Evolutionary conservation across 768 basidiomycete species (phyloP).

Genomic region (Leucocoprinus birnbaumii): DNA sequence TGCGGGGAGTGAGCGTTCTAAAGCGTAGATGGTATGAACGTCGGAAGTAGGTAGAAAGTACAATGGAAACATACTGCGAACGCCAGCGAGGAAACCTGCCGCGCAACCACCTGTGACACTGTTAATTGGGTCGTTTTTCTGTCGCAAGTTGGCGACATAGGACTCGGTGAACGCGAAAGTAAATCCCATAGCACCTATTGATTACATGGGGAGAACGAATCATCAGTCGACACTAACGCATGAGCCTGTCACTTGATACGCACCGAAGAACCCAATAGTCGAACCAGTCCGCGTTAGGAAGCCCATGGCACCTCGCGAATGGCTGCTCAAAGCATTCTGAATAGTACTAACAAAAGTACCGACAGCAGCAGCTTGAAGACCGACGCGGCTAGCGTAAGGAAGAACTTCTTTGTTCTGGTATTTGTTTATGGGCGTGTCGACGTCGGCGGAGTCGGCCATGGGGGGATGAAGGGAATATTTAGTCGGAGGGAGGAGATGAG

Average conservation of each 20-base stretch:
- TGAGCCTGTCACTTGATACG: slow-evolving; percentile 22
- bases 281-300: slow-evolving; percentile 85
- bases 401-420: slow-evolving; percentile 54
- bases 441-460: slow-evolving; percentile 31
- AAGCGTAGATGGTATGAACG: slow-evolving; percentile 13
- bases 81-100: slow-evolving; percentile 87
- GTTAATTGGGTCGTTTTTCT: slow-evolving; percentile 77
- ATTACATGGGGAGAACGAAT: neutral
- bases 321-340: slow-evolving; percentile 79
- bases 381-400: slow-evolving; percentile 51
- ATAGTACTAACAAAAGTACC: slow-evolving; percentile 65
- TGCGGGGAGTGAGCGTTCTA: slow-evolving; percentile 82
- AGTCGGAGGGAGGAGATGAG: neutral
- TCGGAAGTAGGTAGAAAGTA: slow-evolving; percentile 9
- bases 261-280: slow-evolving; percentile 91
- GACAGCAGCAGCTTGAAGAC: slow-evolving; percentile 62
- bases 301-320: slow-evolving; percentile 79
- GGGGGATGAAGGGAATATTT: slow-evolving; percentile 21
- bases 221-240: neutral
- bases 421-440: slow-evolving; percentile 17
- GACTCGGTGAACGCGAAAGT: slow-evolving; percentile 84
- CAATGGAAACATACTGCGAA: slow-evolving; percentile 56
- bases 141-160: slow-evolving; percentile 74
- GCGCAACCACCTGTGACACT: slow-evolving; percentile 88
- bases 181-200: slow-evolving; percentile 84